A percentile compares a stretch with the other conserved stretches of the same genome.
These are phyloP conservation scores for Paralagenidium karlingii DNA, from an alignment of 352 stramenopile genomes.

Conservation along the genomic window DNA sequence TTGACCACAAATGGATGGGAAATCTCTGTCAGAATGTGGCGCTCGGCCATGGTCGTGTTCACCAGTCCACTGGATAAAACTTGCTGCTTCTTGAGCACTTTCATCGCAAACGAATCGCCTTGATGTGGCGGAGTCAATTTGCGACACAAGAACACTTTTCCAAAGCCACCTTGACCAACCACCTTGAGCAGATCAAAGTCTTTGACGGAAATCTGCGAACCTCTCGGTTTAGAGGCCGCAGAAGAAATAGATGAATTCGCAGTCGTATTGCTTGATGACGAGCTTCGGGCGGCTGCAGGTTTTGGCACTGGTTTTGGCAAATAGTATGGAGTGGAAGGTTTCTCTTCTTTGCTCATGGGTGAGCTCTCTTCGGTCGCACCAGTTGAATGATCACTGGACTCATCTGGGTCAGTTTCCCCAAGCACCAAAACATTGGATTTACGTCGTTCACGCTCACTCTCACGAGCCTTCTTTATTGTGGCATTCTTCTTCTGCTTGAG, in stretches of 20 bases:
- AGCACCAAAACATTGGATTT: conserved; percentile 83
- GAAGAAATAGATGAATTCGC: conserved; percentile 37
- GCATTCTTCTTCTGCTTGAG: conserved; percentile 31
- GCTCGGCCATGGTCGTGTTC: conserved; percentile 90
- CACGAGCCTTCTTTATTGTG: conserved; percentile 10
- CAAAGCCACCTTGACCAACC: conserved; percentile 94
- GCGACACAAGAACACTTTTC: conserved; percentile 96
- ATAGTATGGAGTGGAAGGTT: conserved; percentile 67
- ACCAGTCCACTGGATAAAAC: conserved; percentile 85
- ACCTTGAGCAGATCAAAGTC: conserved; percentile 97
- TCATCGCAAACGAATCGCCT: conserved; percentile 97
- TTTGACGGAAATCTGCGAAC: conserved; percentile 59
- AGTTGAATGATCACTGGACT: conserved; percentile 57
- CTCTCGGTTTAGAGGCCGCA: conserved; percentile 92
- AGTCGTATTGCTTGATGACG: conserved; percentile 1
- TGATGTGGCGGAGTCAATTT: conserved; percentile 85
- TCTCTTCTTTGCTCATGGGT: too few species aligned
- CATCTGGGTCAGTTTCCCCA: conserved; percentile 66
- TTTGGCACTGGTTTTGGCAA: conserved; percentile 60
- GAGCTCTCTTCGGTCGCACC: conserved; percentile 19
- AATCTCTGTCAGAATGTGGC: conserved; percentile 87
- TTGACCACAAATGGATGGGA: conserved; percentile 90
- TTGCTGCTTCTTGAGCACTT: conserved; percentile 91
- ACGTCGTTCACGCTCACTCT: conserved; percentile 22
- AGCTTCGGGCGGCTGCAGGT: conserved; percentile 9